Conservation (phyloP, 768 basidiomycete genomes). For the Russula foetens region DNA sequence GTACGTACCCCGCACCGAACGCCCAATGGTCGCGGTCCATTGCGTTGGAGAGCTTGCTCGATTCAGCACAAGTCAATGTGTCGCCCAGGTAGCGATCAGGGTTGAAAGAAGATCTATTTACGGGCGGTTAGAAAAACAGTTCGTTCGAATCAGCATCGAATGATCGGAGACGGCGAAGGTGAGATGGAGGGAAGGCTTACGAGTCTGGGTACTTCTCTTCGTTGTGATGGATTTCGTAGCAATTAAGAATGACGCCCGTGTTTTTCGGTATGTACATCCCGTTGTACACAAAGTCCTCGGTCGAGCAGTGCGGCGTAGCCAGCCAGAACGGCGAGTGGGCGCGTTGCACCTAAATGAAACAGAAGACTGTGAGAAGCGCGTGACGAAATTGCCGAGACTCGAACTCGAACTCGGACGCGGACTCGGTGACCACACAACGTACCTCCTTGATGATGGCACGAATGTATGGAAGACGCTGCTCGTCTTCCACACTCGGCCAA, state of each 20-base stretch:
- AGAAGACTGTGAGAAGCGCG: not conserved
- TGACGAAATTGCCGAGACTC: not conserved
- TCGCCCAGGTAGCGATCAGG: constrained; percentile 42
- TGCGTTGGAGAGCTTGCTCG: constrained; percentile 35
- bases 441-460: constrained; percentile 26
- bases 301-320: constrained; percentile 26
- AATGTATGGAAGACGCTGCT: constrained; percentile 23
- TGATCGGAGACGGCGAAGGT: constrained; percentile 2
- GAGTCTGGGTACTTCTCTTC: constrained; percentile 34
- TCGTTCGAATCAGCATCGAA: not conserved
- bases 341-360: constrained; percentile 21
- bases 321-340: constrained; percentile 26
- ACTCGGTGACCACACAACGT: not conserved
- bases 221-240: constrained; percentile 24
- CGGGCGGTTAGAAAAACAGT: not conserved
- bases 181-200: constrained; percentile 21
- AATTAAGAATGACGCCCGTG: constrained; percentile 25
- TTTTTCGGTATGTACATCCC: constrained; percentile 27
- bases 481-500: constrained; percentile 23
- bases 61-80: constrained; percentile 32
- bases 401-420: too few relatives aligned
- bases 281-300: constrained; percentile 27
- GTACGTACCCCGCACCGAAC: constrained; percentile 40
- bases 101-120: constrained; percentile 27
- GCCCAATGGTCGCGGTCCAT: constrained; percentile 44